Conservation (phyloP, 768 basidiomycete species). For the Auricularia sp. region DNA sequence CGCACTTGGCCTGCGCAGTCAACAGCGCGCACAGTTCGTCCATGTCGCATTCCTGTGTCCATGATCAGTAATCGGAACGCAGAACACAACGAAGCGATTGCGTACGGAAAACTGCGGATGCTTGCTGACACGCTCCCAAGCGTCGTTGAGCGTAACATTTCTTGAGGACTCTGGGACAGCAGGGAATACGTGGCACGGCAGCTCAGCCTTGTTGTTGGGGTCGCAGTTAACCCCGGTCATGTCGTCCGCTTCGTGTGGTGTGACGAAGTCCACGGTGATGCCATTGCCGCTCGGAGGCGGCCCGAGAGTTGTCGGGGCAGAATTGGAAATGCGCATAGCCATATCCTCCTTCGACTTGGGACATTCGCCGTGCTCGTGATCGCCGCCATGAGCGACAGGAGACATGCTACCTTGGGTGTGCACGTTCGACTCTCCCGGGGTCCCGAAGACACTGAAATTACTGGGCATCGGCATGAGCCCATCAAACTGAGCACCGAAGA, state of each 20-base stretch:
- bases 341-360: slow-evolving; percentile 50
- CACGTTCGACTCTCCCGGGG: slow-evolving; percentile 19
- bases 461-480: slow-evolving; percentile 17
- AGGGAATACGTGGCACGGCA: slow-evolving; percentile 63
- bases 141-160: slow-evolving; percentile 69
- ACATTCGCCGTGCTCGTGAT: slow-evolving; percentile 19
- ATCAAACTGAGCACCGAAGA: slow-evolving; percentile 12
- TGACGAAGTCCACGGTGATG: slow-evolving; percentile 5
- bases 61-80: slow-evolving; percentile 2
- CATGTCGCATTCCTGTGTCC: slow-evolving; percentile 58
- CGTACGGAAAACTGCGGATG: slow-evolving; percentile 69
- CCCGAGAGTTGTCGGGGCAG: slow-evolving; percentile 28
- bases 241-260: slow-evolving; percentile 30
- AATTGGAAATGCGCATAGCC: slow-evolving; percentile 34
- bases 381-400: slow-evolving; percentile 22
- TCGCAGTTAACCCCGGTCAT: slow-evolving; percentile 38
- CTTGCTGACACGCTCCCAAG: slow-evolving; percentile 68
- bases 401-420: slow-evolving; percentile 2
- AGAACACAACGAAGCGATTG: slow-evolving; percentile 4
- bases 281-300: slow-evolving; percentile 43
- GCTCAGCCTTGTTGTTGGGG: slow-evolving; percentile 8
- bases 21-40: slow-evolving; percentile 73
- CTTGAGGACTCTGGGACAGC: slow-evolving; percentile 57
- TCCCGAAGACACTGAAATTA: slow-evolving; percentile 17
- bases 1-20: slow-evolving; percentile 71